Conservation (phyloP, 2,329 filamentous ascomycete species). For the Dendryphion nanum region DNA sequence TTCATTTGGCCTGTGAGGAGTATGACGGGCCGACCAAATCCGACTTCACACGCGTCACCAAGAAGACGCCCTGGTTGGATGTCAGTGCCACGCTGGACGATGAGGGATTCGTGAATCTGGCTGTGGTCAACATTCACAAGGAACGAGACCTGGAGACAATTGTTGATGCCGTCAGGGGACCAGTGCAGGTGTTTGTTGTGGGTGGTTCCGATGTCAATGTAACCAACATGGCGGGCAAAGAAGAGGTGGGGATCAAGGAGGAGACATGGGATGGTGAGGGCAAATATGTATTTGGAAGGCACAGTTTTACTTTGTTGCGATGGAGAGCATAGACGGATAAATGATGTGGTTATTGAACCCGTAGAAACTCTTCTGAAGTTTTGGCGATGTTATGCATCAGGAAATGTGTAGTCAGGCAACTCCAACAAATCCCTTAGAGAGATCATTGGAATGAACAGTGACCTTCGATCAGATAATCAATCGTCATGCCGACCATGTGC, state of each 20-base stretch:
- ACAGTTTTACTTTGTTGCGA: slow-evolving; percentile 64
- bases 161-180: slow-evolving; percentile 49
- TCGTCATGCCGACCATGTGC: slow-evolving; percentile 27
- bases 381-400: no score
- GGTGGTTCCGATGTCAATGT: slow-evolving; percentile 54
- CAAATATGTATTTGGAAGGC: slow-evolving; percentile 62
- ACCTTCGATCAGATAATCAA: no score
- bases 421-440: no score
- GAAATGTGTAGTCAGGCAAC: no score
- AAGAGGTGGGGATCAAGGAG: slow-evolving; percentile 59
- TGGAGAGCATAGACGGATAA: slow-evolving; percentile 46
- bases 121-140: slow-evolving; percentile 68
- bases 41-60: slow-evolving; percentile 58
- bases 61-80: slow-evolving; percentile 67
- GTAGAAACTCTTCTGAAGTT: no score
- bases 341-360: no score
- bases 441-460: no score
- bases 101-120: slow-evolving; percentile 61
- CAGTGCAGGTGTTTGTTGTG: slow-evolving; percentile 60
- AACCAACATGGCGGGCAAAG: slow-evolving; percentile 59
- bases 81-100: slow-evolving; percentile 60
- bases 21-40: slow-evolving; percentile 65
- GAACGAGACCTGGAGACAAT: slow-evolving; percentile 56
- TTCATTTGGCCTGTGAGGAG: slow-evolving; percentile 58
- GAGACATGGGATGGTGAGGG: slow-evolving; percentile 62